Evolutionary conservation across 768 basidiomycete genomes (phyloP).

Genomic region (Cytidiella melzeri): DNA sequence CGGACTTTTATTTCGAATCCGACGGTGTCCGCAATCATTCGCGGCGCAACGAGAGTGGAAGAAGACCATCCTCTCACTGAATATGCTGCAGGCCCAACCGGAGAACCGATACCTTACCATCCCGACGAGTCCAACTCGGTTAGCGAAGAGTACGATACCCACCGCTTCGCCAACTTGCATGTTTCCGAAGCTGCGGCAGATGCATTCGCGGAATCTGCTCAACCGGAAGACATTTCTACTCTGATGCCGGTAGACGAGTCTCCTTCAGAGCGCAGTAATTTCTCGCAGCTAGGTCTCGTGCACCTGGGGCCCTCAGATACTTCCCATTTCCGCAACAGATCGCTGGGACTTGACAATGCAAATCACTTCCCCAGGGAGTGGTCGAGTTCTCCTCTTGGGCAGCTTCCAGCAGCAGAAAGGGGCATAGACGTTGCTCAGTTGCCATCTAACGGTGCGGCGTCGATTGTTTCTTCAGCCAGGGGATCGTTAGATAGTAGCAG

Average conservation of each 20-base stretch:
- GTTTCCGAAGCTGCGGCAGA: slow-evolving; percentile 17
- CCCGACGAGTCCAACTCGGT: background rate
- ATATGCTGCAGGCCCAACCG: slow-evolving; percentile 9
- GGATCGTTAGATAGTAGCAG: slow-evolving; percentile 14
- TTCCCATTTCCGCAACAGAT: slow-evolving; percentile 5
- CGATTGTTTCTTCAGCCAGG: slow-evolving; percentile 6
- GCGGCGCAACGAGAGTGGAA: slow-evolving; percentile 2
- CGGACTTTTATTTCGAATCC: slow-evolving; percentile 13
- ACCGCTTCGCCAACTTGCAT: slow-evolving; percentile 16
- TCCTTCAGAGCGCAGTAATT: slow-evolving; percentile 10
- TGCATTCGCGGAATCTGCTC: slow-evolving; percentile 14
- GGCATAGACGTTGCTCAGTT: slow-evolving; percentile 9
- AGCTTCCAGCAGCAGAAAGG: background rate
- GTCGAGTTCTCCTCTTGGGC: background rate
- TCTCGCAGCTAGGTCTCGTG: slow-evolving; percentile 25
- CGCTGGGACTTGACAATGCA: slow-evolving; percentile 10
- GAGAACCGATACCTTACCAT: slow-evolving; percentile 10
- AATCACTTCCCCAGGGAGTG: slow-evolving; percentile 1
- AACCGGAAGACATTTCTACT: slow-evolving; percentile 4
- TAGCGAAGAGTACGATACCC: slow-evolving; percentile 5
- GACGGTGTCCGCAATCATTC: background rate
- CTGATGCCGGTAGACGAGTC: background rate
- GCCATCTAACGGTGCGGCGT: slow-evolving; percentile 6
- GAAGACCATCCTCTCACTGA: too few species aligned
- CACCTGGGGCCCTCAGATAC: slow-evolving; percentile 22